phyloP scores from a whole-genome alignment of 805 yeast species.

The Blastobotrys attinorum region DNA sequence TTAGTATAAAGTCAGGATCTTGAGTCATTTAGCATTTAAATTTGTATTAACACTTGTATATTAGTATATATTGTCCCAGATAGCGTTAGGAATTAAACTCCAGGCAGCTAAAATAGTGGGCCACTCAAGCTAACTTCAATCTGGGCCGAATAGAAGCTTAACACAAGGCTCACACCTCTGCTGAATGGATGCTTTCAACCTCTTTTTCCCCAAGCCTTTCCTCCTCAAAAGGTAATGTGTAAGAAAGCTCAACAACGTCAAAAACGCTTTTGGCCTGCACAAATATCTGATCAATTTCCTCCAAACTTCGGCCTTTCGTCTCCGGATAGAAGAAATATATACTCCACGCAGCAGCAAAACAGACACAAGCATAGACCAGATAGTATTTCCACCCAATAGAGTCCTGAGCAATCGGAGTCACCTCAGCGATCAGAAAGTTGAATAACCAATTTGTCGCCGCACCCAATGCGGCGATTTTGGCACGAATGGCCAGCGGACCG shows the following conservation, averaged over 20 bases:
- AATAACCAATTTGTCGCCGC: conserved; percentile 58
- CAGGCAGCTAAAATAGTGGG: too few relatives aligned
- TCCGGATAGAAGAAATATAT: conserved; percentile 64
- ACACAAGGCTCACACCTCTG: too few relatives aligned
- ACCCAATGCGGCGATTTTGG: conserved; percentile 39
- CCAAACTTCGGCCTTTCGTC: conserved; percentile 64
- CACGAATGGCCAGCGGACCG: neutral
- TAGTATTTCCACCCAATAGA: conserved; percentile 39
- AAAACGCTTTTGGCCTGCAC: neutral
- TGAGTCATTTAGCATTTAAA: neutral
- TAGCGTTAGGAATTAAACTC: neutral
- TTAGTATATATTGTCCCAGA: too few relatives aligned
- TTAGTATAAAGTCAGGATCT: neutral
- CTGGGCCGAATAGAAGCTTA: too few relatives aligned
- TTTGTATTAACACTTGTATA: too few relatives aligned
- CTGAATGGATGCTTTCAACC: too few relatives aligned
- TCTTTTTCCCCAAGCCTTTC: too few relatives aligned
- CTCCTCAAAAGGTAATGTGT: neutral
- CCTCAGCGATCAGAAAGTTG: conserved; percentile 48
- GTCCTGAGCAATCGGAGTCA: conserved; percentile 35
- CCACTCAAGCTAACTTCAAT: too few relatives aligned
- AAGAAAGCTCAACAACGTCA: neutral
- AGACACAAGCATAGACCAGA: conserved; percentile 34
- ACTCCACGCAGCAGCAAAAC: conserved; percentile 45
- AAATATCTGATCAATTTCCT: conserved; percentile 58